A percentile compares a stretch with the other conserved stretches of the same genome.
Conservation (phyloP, 2,329 filamentous ascomycete genomes). For the Paraconiothyrium sp. region DNA sequence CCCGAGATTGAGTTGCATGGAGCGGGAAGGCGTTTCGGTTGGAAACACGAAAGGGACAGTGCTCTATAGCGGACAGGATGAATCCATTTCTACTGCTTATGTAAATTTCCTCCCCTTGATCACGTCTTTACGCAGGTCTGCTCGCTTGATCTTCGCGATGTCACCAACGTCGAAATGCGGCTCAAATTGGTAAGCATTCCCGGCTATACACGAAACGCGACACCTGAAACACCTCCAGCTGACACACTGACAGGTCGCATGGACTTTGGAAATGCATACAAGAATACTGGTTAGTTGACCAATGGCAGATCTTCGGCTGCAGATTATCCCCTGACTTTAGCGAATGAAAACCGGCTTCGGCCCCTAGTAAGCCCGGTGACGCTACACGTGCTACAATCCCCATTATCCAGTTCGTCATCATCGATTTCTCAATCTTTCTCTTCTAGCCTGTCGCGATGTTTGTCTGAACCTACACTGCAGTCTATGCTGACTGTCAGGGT, state of each 20-base stretch:
- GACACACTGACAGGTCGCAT: neutral
- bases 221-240: neutral
- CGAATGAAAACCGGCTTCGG: conserved; percentile 4
- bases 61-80: conserved; percentile 21
- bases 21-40: conserved; percentile 38
- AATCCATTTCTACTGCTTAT: conserved; percentile 14
- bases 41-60: conserved; percentile 20
- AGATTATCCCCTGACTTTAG: neutral
- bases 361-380: neutral
- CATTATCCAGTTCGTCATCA: conserved; percentile 10
- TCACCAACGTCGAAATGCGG: neutral
- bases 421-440: conserved; percentile 4
- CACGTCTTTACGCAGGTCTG: neutral
- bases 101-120: neutral
- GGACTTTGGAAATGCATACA: neutral
- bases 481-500: neutral
- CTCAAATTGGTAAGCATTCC: neutral
- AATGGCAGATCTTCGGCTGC: neutral
- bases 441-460: neutral
- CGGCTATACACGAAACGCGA: neutral
- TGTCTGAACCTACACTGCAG: neutral
- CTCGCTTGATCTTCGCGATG: neutral
- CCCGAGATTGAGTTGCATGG: conserved; percentile 42
- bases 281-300: neutral
- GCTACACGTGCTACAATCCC: neutral